A percentile compares a stretch with the other conserved stretches of the same genome.
These are phyloP conservation scores for Cytospora piceae DNA, from an alignment of 2,329 filamentous ascomycete genomes.

Conservation along the genomic window DNA sequence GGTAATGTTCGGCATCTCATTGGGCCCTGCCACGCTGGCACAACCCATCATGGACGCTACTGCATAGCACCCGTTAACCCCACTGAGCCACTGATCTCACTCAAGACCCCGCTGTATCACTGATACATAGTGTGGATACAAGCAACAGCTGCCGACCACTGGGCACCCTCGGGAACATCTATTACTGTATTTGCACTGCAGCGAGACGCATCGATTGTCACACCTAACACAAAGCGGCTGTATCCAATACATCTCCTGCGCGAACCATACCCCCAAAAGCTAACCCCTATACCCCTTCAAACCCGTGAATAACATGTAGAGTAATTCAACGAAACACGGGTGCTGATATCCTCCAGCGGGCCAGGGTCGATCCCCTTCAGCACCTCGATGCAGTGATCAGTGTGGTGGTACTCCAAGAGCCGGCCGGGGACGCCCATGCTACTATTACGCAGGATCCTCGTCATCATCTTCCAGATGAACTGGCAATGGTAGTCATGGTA, in stretches of 20 bases:
- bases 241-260: not conserved
- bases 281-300: not conserved
- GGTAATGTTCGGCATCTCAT: slow-evolving; percentile 26
- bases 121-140: too few species aligned
- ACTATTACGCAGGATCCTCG: not conserved
- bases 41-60: too few species aligned
- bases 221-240: not conserved
- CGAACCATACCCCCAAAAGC: not conserved
- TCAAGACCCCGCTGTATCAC: too few species aligned
- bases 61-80: too few species aligned
- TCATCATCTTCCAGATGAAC: slow-evolving; percentile 3
- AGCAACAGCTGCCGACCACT: too few species aligned
- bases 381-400: not conserved
- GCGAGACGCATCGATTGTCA: not conserved
- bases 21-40: not conserved
- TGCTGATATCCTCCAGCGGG: not conserved
- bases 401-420: not conserved
- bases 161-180: too few species aligned
- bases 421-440: not conserved
- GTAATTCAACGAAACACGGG: not conserved
- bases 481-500: not conserved
- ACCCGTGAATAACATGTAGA: not conserved
- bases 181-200: too few species aligned
- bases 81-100: too few species aligned
- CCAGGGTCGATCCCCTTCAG: not conserved